Evolutionary conservation across 257 asterid species (phyloP).

Genomic region (Voacanga thouarsii): DNA sequence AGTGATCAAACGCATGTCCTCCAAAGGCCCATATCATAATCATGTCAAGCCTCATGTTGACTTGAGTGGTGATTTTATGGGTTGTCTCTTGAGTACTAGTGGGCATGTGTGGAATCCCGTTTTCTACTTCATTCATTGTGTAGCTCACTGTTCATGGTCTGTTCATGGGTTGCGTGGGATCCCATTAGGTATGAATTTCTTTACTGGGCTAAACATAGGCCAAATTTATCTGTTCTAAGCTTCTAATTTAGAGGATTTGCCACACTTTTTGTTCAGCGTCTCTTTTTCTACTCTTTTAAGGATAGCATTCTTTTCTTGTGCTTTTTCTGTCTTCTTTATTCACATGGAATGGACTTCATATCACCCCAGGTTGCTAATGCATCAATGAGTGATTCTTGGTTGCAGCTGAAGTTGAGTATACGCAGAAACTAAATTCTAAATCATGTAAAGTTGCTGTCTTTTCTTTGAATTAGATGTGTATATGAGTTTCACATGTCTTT

Average conservation of each 20-base stretch:
- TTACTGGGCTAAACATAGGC: not conserved
- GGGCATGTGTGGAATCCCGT: slow-evolving; percentile 15
- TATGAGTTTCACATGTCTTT: not conserved
- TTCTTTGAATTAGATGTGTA: not conserved
- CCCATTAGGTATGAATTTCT: slow-evolving; percentile 1
- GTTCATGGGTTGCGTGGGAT: not conserved
- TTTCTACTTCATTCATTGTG: not conserved
- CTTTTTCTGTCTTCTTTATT: slow-evolving; percentile 4
- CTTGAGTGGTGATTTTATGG: not conserved
- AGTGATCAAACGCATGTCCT: not conserved
- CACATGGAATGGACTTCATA: not conserved
- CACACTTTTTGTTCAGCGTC: not conserved
- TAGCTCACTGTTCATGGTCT: not conserved
- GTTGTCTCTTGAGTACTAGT: slow-evolving; percentile 14
- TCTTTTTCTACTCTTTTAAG: not conserved
- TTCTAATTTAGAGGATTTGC: not conserved
- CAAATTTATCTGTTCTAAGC: not conserved
- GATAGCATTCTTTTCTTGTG: not conserved
- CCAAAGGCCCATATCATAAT: not conserved
- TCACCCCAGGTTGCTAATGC: not conserved
- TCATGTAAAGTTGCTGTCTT: slow-evolving; percentile 6
- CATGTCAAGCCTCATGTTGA: not conserved
- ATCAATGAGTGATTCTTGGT: not conserved
- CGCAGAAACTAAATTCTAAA: not conserved
- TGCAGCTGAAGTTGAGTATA: not conserved